Percentiles rank a stretch among this genome's conserved stretches.
phyloP scores from a whole-genome alignment of 2,329 filamentous ascomycete species.

The Ascocoryne sarcoides region DNA sequence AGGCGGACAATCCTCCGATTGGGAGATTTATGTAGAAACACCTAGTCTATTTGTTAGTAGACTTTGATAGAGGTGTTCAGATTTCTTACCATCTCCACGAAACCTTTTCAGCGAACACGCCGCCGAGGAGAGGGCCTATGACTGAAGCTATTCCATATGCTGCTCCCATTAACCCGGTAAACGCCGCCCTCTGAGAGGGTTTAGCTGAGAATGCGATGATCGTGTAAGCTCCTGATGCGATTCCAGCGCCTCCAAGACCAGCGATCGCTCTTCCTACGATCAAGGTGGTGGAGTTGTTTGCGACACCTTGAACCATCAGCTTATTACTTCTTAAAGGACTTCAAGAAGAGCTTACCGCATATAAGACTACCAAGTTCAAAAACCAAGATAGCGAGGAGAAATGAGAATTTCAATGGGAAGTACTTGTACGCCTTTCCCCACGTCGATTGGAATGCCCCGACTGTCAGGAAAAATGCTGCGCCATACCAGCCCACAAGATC shows the following conservation, averaged over 20 bases:
- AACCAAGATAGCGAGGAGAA: conserved; percentile 27
- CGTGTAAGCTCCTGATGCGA: conserved; percentile 34
- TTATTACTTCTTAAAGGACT: not conserved
- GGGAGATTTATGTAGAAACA: conserved; percentile 36
- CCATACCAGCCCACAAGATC: conserved; percentile 48
- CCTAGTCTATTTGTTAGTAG: conserved; percentile 27
- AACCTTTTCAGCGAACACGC: conserved; percentile 31
- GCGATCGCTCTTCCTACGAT: conserved; percentile 31
- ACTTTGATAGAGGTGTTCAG: not conserved
- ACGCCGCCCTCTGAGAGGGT: conserved; percentile 28
- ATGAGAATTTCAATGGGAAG: conserved; percentile 28
- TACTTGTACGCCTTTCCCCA: conserved; percentile 29
- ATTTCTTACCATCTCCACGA: conserved; percentile 4
- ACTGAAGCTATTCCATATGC: conserved; percentile 24
- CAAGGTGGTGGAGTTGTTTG: conserved; percentile 29
- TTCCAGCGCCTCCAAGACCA: conserved; percentile 28
- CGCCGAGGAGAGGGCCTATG: conserved; percentile 30
- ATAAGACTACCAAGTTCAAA: conserved; percentile 32
- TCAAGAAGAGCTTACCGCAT: conserved; percentile 22
- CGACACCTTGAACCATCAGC: conserved; percentile 16
- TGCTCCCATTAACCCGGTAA: conserved; percentile 29
- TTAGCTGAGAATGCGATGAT: conserved; percentile 34
- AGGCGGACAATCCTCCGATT: conserved; percentile 32
- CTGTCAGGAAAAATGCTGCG: conserved; percentile 43
- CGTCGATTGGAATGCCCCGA: conserved; percentile 30